These are phyloP conservation scores for Gentiana dahurica DNA, from an alignment of 257 asterid species.

Conservation along the genomic window DNA sequence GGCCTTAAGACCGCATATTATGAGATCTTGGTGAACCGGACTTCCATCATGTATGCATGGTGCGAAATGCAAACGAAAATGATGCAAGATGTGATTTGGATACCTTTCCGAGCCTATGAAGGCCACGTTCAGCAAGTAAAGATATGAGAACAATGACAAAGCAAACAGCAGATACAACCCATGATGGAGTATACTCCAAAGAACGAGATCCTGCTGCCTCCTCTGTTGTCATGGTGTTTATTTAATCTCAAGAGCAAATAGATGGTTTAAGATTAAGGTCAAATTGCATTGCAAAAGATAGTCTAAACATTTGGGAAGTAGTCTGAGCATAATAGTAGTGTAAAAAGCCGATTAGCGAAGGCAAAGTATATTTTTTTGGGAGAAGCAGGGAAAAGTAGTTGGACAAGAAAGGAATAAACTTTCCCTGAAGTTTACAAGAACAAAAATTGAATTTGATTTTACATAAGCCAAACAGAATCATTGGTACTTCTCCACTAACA, in stretches of 20 bases:
- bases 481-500: too few species aligned
- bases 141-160: constrained; percentile 65
- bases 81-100: background rate
- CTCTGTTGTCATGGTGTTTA: constrained; percentile 7
- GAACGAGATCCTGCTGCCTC: constrained; percentile 30
- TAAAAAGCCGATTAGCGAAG: constrained; percentile 9
- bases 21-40: too few species aligned
- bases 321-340: background rate
- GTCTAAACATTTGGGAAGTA: background rate
- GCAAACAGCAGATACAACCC: constrained; percentile 77
- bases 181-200: constrained; percentile 64
- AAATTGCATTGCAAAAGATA: background rate
- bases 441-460: too few species aligned
- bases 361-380: constrained; percentile 37
- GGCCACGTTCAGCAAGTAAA: constrained; percentile 52
- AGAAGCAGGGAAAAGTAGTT: constrained; percentile 11
- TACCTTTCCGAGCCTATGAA: constrained; percentile 75
- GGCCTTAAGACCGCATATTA: too few species aligned
- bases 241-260: background rate
- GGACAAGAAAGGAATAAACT: constrained; percentile 46
- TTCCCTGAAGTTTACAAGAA: too few species aligned
- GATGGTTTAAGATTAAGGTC: background rate
- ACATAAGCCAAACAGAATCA: too few species aligned
- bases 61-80: background rate
- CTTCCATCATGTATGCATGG: too few species aligned